phyloP scores from a whole-genome alignment of 345 rosid species.

The Citrus maxima region DNA sequence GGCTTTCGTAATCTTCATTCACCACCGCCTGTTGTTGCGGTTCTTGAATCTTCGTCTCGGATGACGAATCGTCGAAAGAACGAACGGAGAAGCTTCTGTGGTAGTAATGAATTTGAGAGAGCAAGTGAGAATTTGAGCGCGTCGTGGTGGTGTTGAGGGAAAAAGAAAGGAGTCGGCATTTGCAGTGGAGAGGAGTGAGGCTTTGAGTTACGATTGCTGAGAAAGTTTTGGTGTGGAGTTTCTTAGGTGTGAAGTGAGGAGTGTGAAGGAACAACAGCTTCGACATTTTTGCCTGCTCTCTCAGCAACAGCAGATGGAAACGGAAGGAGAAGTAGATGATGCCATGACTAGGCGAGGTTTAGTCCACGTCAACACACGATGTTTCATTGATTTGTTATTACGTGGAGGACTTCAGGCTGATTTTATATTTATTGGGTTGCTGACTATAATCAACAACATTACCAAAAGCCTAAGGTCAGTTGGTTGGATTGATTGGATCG shows the following conservation, averaged over 20 bases:
- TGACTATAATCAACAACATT: neutral
- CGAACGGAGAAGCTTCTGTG: constrained; percentile 37
- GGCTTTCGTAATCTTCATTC: neutral
- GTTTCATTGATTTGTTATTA: neutral
- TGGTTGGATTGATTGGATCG: neutral
- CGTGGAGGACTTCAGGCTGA: neutral
- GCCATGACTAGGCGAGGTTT: constrained; percentile 21
- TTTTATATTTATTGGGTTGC: neutral
- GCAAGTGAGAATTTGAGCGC: neutral
- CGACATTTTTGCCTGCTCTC: constrained; percentile 38
- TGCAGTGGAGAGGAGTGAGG: constrained; percentile 25
- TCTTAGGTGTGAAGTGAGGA: constrained; percentile 39
- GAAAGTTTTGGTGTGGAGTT: constrained; percentile 24
- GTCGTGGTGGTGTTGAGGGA: constrained; percentile 8
- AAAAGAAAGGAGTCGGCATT: constrained; percentile 1
- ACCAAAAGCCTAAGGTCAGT: too few species aligned
- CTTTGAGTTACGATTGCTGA: constrained; percentile 26
- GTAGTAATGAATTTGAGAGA: constrained; percentile 9
- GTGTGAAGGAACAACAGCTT: constrained; percentile 48
- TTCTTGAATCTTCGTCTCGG: constrained; percentile 32
- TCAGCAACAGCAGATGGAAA: neutral
- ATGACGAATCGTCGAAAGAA: constrained; percentile 66
- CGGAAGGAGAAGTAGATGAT: neutral
- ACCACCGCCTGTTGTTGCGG: constrained; percentile 4
- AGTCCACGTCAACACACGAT: constrained; percentile 17